Evolutionary conservation across 768 basidiomycete genomes (phyloP), one percentile per base, ranked within the genome.

Genomic region (Suillus alpinus): DNA sequence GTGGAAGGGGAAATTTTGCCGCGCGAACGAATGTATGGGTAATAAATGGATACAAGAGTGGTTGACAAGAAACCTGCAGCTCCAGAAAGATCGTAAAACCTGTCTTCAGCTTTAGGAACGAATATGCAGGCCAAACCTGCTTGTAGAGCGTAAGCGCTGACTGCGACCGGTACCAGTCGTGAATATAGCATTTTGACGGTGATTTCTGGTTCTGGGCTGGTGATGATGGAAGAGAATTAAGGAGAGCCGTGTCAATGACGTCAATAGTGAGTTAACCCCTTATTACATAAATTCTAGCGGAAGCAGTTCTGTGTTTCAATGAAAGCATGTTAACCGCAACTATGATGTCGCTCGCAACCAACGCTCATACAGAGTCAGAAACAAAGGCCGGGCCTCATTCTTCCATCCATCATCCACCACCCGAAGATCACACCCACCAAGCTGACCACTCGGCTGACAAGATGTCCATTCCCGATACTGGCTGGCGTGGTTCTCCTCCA

Each of bases 51-150:
- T 13, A 86, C 62, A 51, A 81, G 74, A 6, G 84, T 83, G 1
- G 86, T 82, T 1, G 86, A 80, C 14, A 90, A 69, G 76, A 88
- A 92, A 3, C 89, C 89, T 3, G 83, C 50, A 0, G 86, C 78
- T 20, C 89, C 90, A 31, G 82, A 78, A 1, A 91, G 72, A 68
- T 92, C 89, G 64, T 84, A 92, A 67, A 77, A 89, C 63, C 74
- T 85, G 52, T 91, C 88, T 56, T 83, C 82, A 43, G 85, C 78
- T 60, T 79, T 81, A 2, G 89, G 90, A 4, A 91, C 84, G 60
- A 87, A 88, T 20, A 88, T 73, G 5, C 80, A 58, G 0, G 87
- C 89, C 56, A 65, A 66, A 83, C 83, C 63, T 13, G 80, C 64
- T 71, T 87, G 86, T 0, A 85, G 71, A 4, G 74, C 80, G 65